phyloP scores from a whole-genome alignment of 306 rosid genomes.

The Arachis stenosperma region DNA sequence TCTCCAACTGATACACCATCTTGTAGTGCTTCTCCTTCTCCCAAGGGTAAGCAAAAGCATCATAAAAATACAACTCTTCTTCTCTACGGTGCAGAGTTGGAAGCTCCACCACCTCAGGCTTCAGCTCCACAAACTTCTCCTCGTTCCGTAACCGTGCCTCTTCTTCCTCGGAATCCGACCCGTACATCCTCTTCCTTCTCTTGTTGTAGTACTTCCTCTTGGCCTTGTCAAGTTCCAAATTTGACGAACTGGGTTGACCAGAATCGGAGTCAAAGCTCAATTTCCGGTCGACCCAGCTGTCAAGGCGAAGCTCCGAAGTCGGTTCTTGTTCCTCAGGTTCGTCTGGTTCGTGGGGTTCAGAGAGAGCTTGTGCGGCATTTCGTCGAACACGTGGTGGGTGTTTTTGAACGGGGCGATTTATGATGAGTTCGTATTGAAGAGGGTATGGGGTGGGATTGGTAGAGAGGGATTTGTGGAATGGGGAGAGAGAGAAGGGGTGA shows the following conservation, averaged over 20 bases:
- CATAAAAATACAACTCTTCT: constrained; percentile 81
- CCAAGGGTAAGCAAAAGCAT: constrained; percentile 82
- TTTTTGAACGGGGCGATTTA: constrained; percentile 64
- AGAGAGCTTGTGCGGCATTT: constrained; percentile 36
- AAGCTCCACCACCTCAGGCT: constrained; percentile 82
- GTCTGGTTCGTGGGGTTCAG: constrained; percentile 40
- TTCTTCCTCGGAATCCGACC: constrained; percentile 74
- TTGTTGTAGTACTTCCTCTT: constrained; percentile 80
- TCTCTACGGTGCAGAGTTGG: constrained; percentile 73
- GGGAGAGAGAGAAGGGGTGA: constrained; percentile 30
- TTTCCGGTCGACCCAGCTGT: background rate
- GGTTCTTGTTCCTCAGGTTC: background rate
- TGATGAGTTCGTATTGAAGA: constrained; percentile 83
- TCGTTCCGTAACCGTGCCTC: constrained; percentile 45
- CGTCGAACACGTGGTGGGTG: constrained; percentile 49
- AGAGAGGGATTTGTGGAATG: constrained; percentile 43
- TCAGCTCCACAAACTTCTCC: constrained; percentile 68
- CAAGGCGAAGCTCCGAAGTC: background rate
- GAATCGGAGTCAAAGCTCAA: constrained; percentile 47
- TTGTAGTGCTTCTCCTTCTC: constrained; percentile 90
- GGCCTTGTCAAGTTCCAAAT: constrained; percentile 66
- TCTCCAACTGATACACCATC: constrained; percentile 95
- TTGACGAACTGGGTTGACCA: constrained; percentile 34
- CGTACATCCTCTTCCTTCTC: constrained; percentile 83
- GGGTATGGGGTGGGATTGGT: constrained; percentile 70